These are phyloP conservation scores for Mortierella sp. DNA, from an alignment of 371 early-diverging fungal species.

Conservation along the genomic window DNA sequence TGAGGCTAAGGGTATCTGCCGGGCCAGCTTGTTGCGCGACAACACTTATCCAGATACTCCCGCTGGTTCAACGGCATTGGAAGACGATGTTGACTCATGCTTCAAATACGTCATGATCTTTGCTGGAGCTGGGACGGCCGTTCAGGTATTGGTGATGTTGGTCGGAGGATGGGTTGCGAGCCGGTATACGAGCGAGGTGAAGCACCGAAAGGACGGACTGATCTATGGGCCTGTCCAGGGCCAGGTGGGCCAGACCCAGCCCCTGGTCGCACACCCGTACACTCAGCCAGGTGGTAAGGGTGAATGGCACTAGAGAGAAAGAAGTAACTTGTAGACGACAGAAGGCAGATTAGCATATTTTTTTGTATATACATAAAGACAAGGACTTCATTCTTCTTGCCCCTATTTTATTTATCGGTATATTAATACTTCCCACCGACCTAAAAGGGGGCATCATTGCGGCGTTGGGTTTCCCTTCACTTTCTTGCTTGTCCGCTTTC, in stretches of 20 bases:
- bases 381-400: too few relatives aligned
- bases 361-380: too few relatives aligned
- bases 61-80: not conserved
- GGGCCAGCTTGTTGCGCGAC: slow-evolving; percentile 3
- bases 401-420: too few relatives aligned
- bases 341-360: not conserved
- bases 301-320: not conserved
- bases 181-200: slow-evolving; percentile 37
- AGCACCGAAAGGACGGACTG: slow-evolving; percentile 23
- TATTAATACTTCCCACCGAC: too few relatives aligned
- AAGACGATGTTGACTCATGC: slow-evolving; percentile 20
- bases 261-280: slow-evolving; percentile 32
- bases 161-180: slow-evolving; percentile 45
- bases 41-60: slow-evolving; percentile 1
- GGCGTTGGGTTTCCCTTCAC: too few relatives aligned
- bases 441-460: too few relatives aligned
- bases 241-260: slow-evolving; percentile 10
- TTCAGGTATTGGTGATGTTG: slow-evolving; percentile 26
- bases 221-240: slow-evolving; percentile 29
- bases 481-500: too few relatives aligned
- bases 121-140: slow-evolving; percentile 7
- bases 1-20: slow-evolving; percentile 15
- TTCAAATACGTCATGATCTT: slow-evolving; percentile 14
- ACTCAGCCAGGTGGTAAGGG: slow-evolving; percentile 12
- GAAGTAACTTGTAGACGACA: not conserved